Conservation (phyloP, 139 green algal genomes). For the Tetradesmus obliquus region DNA sequence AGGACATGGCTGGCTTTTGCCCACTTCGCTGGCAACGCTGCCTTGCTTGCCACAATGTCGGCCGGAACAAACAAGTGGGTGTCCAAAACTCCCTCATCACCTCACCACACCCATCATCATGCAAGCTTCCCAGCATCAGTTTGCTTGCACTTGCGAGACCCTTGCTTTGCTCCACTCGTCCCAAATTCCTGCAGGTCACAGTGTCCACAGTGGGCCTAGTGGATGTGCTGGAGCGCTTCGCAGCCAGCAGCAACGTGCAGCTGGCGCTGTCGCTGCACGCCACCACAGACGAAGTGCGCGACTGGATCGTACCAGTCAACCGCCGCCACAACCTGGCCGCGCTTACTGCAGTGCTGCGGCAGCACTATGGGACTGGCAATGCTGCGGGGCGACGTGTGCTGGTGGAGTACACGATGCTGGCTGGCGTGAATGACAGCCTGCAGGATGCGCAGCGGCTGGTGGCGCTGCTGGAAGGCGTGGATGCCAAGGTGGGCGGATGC, state of each 20-base stretch:
- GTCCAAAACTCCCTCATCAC: no score
- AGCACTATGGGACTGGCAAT: conserved; percentile 58
- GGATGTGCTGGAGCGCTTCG: conserved; percentile 80
- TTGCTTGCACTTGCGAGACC: neutral
- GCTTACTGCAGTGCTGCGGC: conserved; percentile 65
- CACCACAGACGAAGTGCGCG: conserved; percentile 88
- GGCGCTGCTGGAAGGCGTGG: conserved; percentile 59
- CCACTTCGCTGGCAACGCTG: no score
- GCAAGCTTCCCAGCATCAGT: neutral
- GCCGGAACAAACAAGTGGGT: no score
- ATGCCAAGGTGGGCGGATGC: conserved; percentile 68
- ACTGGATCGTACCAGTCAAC: conserved; percentile 95
- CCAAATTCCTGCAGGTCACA: conserved; percentile 64
- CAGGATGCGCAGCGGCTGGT: conserved; percentile 80
- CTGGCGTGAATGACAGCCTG: conserved; percentile 85
- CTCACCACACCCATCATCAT: no score
- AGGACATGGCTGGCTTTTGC: neutral
- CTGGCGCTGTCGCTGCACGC: conserved; percentile 94
- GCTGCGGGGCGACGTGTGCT: conserved; percentile 66
- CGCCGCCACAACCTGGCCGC: conserved; percentile 69
- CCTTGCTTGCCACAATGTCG: no score
- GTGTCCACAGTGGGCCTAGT: conserved; percentile 93
- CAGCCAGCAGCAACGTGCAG: conserved; percentile 57
- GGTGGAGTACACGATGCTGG: conserved; percentile 95
- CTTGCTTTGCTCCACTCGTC: neutral